Conservation (phyloP, 116 monocot genomes). For the Papilionanthe hybrid region DNA sequence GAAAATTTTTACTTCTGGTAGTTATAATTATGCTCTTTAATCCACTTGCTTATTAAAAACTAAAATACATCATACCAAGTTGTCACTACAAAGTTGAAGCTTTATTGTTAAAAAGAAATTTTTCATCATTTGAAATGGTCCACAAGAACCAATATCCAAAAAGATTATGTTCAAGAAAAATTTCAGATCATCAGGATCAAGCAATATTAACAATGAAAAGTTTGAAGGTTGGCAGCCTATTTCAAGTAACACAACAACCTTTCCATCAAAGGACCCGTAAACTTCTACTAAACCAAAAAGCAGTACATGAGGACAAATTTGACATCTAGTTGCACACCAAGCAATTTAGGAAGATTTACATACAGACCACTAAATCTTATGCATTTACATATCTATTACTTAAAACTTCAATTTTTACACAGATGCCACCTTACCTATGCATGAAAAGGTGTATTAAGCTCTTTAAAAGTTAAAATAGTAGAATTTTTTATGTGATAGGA, state of each 20-base stretch:
- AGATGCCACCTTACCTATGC: too few relatives aligned
- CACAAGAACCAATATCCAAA: background rate
- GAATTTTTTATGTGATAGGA: too few relatives aligned
- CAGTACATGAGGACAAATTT: background rate
- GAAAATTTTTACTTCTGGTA: background rate
- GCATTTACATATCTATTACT: too few relatives aligned
- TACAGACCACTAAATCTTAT: too few relatives aligned
- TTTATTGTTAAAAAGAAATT: background rate
- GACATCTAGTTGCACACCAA: background rate
- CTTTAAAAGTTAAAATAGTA: too few relatives aligned
- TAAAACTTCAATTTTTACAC: too few relatives aligned
- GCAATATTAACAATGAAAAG: background rate
- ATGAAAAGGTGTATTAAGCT: too few relatives aligned
- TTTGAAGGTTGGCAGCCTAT: background rate
- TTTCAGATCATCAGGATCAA: background rate
- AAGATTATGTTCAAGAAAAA: background rate
- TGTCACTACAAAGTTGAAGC: background rate
- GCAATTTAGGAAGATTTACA: background rate
- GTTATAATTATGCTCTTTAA: background rate
- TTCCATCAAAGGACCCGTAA: background rate
- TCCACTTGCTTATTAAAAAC: background rate
- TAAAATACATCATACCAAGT: background rate
- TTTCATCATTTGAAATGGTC: background rate
- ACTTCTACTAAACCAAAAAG: background rate
- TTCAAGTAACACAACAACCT: background rate